A percentile compares a stretch with the other conserved stretches of the same genome.
Conservation (phyloP, 768 basidiomycete species). For the Tremella mesenterica region DNA sequence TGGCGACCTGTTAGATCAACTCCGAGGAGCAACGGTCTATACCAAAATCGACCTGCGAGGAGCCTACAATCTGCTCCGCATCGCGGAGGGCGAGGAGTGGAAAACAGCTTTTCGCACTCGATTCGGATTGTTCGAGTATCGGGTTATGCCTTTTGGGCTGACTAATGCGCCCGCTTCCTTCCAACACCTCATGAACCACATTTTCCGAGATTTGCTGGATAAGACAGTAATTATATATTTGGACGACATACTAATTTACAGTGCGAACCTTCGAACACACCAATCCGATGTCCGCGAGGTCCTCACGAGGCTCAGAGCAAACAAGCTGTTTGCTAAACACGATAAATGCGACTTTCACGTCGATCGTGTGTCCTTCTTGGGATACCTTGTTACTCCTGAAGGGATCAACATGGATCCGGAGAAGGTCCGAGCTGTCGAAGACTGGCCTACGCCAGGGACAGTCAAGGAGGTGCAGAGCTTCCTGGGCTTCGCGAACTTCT, state of each 20-base stretch:
- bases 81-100: slow-evolving; percentile 47
- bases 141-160: slow-evolving; percentile 30
- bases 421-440: slow-evolving; percentile 6
- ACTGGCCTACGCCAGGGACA: slow-evolving; percentile 17
- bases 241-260: slow-evolving; percentile 30
- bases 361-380: slow-evolving; percentile 18
- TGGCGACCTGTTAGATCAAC: slow-evolving; percentile 15
- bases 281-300: slow-evolving; percentile 10
- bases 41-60: slow-evolving; percentile 44
- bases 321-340: slow-evolving; percentile 12
- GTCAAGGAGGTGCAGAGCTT: slow-evolving; percentile 44
- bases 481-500: slow-evolving; percentile 50
- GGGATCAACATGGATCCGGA: slow-evolving; percentile 10
- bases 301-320: slow-evolving; percentile 9
- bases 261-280: slow-evolving; percentile 11
- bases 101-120: slow-evolving; percentile 47
- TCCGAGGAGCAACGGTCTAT: slow-evolving; percentile 13
- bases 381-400: slow-evolving; percentile 9
- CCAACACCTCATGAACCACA: slow-evolving; percentile 24
- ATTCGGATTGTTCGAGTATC: slow-evolving; percentile 20
- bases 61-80: slow-evolving; percentile 48
- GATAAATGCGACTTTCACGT: slow-evolving; percentile 27
- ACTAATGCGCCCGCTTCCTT: slow-evolving; percentile 25
- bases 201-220: slow-evolving; percentile 17
- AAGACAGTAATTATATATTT: slow-evolving; percentile 13